Evolutionary conservation across 176 grass and related monocot species (phyloP).

Genomic region (bread wheat (Triticum aestivum)): IWGSC_CS_RefSeq_v2.1 NC_057804.1:66055935-66056434

Average conservation of each 20-base stretch:
- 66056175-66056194: conserved; percentile 99
- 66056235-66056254: background rate
- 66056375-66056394: conserved; percentile 99
- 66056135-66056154: conserved; percentile 77
- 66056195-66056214: conserved; percentile 96
- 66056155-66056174: conserved; percentile 78
- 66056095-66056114: background rate
- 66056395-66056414: conserved; percentile 97
- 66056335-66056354: conserved; percentile 92
- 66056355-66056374: conserved; percentile 99
- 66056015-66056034: background rate
- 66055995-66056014: conserved; percentile 48
- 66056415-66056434: conserved; percentile 76
- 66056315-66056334: conserved; percentile 98
- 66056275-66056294: background rate
- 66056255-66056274: conserved; percentile 1
- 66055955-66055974: conserved; percentile 53
- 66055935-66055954: background rate
- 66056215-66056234: background rate
- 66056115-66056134: conserved; percentile 81
- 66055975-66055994: conserved; percentile 68
- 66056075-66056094: background rate
- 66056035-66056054: background rate
- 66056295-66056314: conserved; percentile 95
- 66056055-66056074: background rate